These are phyloP conservation scores for Kodamaea sp. DNA, from an alignment of 1,139 yeast genomes.

Conservation along the genomic window DNA sequence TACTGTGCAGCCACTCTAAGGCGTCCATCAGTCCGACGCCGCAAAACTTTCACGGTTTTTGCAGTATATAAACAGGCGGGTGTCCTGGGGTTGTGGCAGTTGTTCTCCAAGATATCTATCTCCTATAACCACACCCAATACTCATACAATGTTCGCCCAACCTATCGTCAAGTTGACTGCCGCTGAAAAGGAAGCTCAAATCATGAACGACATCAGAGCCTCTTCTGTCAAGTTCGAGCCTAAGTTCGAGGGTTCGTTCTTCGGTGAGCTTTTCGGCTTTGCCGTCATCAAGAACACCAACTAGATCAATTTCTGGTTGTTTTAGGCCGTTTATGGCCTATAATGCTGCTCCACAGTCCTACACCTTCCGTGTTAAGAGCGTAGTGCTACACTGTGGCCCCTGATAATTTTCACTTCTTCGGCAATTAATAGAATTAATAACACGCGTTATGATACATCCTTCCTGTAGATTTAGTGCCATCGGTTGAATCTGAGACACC, in stretches of 20 bases:
- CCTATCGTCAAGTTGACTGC: conserved; percentile 15
- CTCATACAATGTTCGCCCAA: conserved; percentile 15
- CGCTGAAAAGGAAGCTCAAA: conserved; percentile 48
- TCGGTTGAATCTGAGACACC: too few relatives aligned
- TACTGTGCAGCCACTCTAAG: conserved; percentile 3
- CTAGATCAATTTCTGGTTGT: too few relatives aligned
- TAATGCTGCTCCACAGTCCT: too few relatives aligned
- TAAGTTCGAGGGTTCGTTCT: conserved; percentile 45
- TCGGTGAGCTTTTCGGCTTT: conserved; percentile 47
- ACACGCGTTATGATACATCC: too few relatives aligned
- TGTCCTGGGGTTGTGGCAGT: not conserved
- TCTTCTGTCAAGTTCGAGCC: conserved; percentile 37
- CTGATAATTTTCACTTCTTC: conserved; percentile 5
- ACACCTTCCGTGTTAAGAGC: too few relatives aligned
- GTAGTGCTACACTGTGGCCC: too few relatives aligned
- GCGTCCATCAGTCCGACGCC: conserved; percentile 6
- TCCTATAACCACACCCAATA: conserved; percentile 5
- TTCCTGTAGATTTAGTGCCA: too few relatives aligned
- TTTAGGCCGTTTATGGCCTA: too few relatives aligned
- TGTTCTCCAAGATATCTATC: not conserved
- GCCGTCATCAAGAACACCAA: conserved; percentile 16
- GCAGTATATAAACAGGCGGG: conserved; percentile 8
- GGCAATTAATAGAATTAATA: conserved; percentile 5
- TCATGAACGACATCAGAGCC: conserved; percentile 49
- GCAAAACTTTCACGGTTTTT: conserved; percentile 7